Evolutionary conservation across 2,329 filamentous ascomycete species (phyloP), one percentile per base, ranked within the genome.

Genomic region (Colletotrichum sojae): DNA sequence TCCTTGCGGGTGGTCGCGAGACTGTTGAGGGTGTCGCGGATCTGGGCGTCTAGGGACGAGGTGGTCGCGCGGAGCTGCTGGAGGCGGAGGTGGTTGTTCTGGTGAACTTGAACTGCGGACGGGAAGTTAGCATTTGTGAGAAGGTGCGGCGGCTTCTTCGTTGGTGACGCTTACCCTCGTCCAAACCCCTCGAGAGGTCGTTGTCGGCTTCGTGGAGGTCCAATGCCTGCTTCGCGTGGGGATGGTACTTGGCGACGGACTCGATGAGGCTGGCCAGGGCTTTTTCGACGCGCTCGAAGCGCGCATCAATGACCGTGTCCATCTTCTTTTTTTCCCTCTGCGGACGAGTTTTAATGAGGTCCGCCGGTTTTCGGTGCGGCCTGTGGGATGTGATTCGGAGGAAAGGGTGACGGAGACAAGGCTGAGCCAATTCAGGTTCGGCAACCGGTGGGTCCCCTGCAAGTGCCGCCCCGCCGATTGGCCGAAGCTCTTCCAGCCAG

Each of bases 181-280:
- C 86, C 3, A 97, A 83, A 5, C 91, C 89, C 71, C 85, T 83
- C 73, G 84, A 87, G 52, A 97, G 86, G 69, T 91, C 89, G 49
- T 86, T 83, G 76, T 97, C 92, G 25, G 93, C 93, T 8, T 85
- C 83, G 18, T 92, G 83, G 10, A 97, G 88, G 71, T 94, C 91
- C 65, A 88, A 83, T 6, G 91, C 92, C 27, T 91, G 88, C 43
- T 85, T 80, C 5, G 88, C 83, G 6, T 91, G 93, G 0, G 94
- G 93, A 75, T 94, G 94, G 81, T 95, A 95, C 72, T 94, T 92
- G 6, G 92, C 87, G 71, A 97, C 92, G 0, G 93, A 95, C 77
- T 94, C 92, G 73, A 94, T 91, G 40, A 97, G 84, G 31, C 84
- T 89, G 13, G 88, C 86, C 20, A 97, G 83, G 1, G 90, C 89